A percentile compares a stretch with the other conserved stretches of the same genome.
Evolutionary conservation across 345 rosid species (phyloP).

Genomic region (Brassica nigra): DNA sequence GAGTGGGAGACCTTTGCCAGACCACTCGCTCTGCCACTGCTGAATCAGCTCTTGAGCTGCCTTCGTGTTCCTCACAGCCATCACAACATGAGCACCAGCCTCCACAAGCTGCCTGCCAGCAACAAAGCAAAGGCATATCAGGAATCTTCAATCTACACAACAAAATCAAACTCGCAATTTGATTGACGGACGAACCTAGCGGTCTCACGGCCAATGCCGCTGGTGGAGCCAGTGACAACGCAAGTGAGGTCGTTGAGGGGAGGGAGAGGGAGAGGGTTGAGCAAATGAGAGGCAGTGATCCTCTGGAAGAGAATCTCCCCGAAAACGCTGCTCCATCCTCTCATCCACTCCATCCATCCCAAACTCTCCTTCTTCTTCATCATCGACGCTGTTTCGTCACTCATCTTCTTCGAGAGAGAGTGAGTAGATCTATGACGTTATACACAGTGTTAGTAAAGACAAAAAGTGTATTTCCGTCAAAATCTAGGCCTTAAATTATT

Average conservation of each 20-base stretch:
- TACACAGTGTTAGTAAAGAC: slow-evolving; percentile 15
- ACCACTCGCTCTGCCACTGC: slow-evolving; percentile 78
- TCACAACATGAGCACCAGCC: slow-evolving; percentile 92
- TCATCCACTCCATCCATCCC: slow-evolving; percentile 93
- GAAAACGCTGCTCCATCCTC: slow-evolving; percentile 77
- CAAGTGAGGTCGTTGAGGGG: slow-evolving; percentile 73
- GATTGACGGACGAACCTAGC: neutral
- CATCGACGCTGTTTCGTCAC: slow-evolving; percentile 22
- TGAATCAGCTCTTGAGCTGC: slow-evolving; percentile 72
- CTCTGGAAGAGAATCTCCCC: slow-evolving; percentile 85
- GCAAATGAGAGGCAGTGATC: slow-evolving; percentile 75
- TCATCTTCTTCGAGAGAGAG: slow-evolving; percentile 22
- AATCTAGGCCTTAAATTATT: neutral
- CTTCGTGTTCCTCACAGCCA: slow-evolving; percentile 90
- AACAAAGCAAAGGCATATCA: neutral
- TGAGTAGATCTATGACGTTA: slow-evolving; percentile 23
- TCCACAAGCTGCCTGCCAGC: slow-evolving; percentile 81
- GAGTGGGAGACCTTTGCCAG: slow-evolving; percentile 72
- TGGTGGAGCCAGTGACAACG: slow-evolving; percentile 79
- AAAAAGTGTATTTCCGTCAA: slow-evolving; percentile 33
- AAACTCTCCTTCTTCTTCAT: slow-evolving; percentile 57
- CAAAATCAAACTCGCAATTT: neutral
- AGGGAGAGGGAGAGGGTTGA: slow-evolving; percentile 80
- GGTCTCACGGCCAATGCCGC: neutral
- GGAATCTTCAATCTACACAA: neutral